phyloP scores from a whole-genome alignment of 257 asterid genomes.

The Thymus quinquecostatus region DNA sequence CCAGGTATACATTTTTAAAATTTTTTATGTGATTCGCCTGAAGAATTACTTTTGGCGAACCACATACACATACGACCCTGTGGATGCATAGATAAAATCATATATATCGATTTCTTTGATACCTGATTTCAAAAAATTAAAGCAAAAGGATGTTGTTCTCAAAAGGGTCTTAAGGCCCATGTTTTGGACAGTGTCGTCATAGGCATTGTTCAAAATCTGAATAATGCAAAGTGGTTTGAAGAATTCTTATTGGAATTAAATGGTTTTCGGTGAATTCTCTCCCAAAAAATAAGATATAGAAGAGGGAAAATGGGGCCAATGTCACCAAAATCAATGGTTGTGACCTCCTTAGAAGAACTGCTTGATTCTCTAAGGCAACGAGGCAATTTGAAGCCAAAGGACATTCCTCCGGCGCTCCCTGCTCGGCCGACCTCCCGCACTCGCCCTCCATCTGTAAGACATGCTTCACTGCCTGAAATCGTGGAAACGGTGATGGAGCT shows the following conservation, averaged over 20 bases:
- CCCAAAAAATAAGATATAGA: background rate
- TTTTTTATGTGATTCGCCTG: background rate
- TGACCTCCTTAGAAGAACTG: slow-evolving; percentile 93
- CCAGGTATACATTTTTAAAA: background rate
- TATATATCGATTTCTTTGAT: background rate
- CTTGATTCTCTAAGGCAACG: slow-evolving; percentile 69
- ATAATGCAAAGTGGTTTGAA: background rate
- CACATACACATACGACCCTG: background rate
- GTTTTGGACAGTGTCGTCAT: slow-evolving; percentile 47
- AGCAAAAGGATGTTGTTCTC: background rate
- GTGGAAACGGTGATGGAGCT: slow-evolving; percentile 36
- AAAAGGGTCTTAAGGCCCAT: slow-evolving; percentile 24
- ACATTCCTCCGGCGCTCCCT: slow-evolving; percentile 89
- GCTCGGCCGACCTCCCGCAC: slow-evolving; percentile 71
- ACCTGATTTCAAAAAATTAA: background rate
- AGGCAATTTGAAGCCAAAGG: slow-evolving; percentile 57
- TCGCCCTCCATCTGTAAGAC: slow-evolving; percentile 69
- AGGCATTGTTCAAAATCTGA: slow-evolving; percentile 42
- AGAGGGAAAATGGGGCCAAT: slow-evolving; percentile 48
- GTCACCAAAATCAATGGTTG: slow-evolving; percentile 52
- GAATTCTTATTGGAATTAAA: slow-evolving; percentile 30
- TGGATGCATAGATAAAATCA: no score
- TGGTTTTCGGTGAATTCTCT: slow-evolving; percentile 26
- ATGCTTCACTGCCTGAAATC: slow-evolving; percentile 48
- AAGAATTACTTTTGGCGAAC: background rate